Conservation (phyloP, 139 green algal genomes). For the Monoraphidium neglectum region DNA sequence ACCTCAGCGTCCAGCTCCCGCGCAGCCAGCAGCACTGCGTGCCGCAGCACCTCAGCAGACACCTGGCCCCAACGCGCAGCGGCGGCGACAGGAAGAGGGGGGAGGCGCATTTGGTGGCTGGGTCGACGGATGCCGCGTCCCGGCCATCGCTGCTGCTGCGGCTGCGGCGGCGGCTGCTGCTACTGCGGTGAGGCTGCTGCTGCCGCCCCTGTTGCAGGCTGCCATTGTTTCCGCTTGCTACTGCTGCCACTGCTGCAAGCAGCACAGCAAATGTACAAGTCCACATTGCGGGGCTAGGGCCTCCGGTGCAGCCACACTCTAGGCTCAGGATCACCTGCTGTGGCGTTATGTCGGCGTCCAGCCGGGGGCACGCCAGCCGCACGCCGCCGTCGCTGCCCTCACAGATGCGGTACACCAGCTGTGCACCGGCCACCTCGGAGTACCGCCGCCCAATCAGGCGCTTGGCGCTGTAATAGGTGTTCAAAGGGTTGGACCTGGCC, state of each 20-base stretch:
- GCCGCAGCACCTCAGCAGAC: conserved; percentile 65
- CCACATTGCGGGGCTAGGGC: not conserved
- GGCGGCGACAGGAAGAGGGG: too few relatives aligned
- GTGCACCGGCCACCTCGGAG: not conserved
- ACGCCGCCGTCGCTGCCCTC: conserved; percentile 76
- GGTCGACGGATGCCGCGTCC: too few relatives aligned
- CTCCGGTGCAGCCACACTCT: too few relatives aligned
- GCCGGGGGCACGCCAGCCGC: conserved; percentile 67
- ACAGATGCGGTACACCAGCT: conserved; percentile 38
- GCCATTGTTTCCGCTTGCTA: conserved; percentile 7
- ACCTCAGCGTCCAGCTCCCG: conserved; percentile 23
- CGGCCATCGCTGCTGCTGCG: too few relatives aligned
- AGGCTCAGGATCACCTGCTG: conserved; percentile 38
- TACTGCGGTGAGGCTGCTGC: not conserved
- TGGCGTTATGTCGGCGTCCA: conserved; percentile 8
- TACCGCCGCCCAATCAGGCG: conserved; percentile 59
- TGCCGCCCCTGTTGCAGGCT: conserved; percentile 11
- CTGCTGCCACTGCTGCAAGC: conserved; percentile 13
- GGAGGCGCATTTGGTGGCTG: too few relatives aligned
- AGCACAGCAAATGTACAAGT: too few relatives aligned
- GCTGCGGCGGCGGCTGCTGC: conserved; percentile 31
- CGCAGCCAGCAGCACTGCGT: conserved; percentile 49
- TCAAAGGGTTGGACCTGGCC: conserved; percentile 33
- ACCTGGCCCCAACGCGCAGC: too few relatives aligned
- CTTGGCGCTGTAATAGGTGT: conserved; percentile 77